Evolutionary conservation across 805 yeast genomes (phyloP).

Genomic region (Wickerhamiella domercqiae): DNA sequence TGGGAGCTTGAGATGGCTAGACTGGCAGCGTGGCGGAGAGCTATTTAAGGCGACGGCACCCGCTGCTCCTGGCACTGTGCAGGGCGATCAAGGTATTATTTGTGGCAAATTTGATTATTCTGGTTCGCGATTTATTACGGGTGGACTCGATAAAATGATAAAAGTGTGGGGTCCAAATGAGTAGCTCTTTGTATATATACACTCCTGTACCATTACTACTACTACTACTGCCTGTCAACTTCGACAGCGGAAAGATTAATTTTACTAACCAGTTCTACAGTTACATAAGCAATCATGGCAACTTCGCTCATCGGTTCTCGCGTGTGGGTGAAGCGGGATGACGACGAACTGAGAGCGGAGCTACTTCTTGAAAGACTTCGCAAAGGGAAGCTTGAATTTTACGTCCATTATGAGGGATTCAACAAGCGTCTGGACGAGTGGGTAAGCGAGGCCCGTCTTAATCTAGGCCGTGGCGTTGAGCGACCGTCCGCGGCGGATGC

Average conservation of each 20-base stretch:
- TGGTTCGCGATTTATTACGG: constrained; percentile 68
- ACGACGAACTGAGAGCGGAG: constrained; percentile 68
- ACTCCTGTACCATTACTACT: background rate
- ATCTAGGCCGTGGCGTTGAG: constrained; percentile 51
- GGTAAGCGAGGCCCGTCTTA: constrained; percentile 61
- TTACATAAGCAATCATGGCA: background rate
- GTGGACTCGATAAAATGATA: constrained; percentile 74
- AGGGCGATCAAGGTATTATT: constrained; percentile 51
- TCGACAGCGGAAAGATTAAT: no score
- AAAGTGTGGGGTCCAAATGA: constrained; percentile 33
- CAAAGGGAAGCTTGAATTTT: constrained; percentile 65
- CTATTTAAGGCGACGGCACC: constrained; percentile 43
- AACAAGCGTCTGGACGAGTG: constrained; percentile 96
- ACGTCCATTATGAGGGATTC: constrained; percentile 88
- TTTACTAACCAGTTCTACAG: no score
- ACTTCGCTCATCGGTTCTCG: constrained; percentile 49
- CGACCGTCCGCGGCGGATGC: constrained; percentile 44
- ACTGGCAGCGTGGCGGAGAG: constrained; percentile 51
- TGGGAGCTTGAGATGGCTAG: constrained; percentile 64
- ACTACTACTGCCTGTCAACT: no score
- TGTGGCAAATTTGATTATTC: constrained; percentile 62
- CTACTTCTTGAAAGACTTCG: constrained; percentile 59
- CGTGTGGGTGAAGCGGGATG: constrained; percentile 68
- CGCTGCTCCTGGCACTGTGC: constrained; percentile 55
- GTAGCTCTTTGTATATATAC: background rate